Evolutionary conservation across 352 stramenopile genomes (phyloP).

Genomic region (Blastocystis sp.): DNA sequence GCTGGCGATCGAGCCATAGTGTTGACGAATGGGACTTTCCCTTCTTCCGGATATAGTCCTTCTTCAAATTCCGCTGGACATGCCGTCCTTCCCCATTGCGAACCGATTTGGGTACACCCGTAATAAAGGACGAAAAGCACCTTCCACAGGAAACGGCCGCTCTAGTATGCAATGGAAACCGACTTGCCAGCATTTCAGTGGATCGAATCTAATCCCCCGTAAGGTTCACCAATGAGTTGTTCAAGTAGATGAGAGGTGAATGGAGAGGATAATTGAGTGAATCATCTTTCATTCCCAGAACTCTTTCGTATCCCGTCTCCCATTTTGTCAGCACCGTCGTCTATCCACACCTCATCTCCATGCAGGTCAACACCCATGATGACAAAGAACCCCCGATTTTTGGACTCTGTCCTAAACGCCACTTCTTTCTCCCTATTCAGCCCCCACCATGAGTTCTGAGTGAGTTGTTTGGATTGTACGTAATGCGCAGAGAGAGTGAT

Average conservation of each 20-base stretch:
- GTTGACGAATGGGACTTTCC: constrained; percentile 51
- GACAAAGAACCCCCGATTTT: too few relatives aligned
- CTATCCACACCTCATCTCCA: too few relatives aligned
- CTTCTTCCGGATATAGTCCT: constrained; percentile 46
- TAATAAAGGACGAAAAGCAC: constrained; percentile 39
- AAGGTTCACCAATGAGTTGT: too few relatives aligned
- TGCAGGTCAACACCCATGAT: too few relatives aligned
- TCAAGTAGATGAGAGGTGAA: too few relatives aligned
- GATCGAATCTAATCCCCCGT: too few relatives aligned
- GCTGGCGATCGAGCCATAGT: constrained; percentile 43
- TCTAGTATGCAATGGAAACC: too few relatives aligned
- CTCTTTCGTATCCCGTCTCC: too few relatives aligned
- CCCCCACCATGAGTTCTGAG: constrained; percentile 52
- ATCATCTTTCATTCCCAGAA: too few relatives aligned
- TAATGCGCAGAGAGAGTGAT: constrained; percentile 34
- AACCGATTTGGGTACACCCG: constrained; percentile 11
- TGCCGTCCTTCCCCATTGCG: constrained; percentile 1
- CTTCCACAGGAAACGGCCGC: neutral
- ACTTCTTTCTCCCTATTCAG: constrained; percentile 6
- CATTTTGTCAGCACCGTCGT: too few relatives aligned
- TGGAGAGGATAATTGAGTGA: too few relatives aligned
- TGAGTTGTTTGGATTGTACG: neutral
- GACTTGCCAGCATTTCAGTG: too few relatives aligned
- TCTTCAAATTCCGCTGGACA: constrained; percentile 15
- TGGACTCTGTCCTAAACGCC: neutral